Base-by-base conservation (phyloP, 768 basidiomycete species). In the Omphalotus guepiniiformis region DNA sequence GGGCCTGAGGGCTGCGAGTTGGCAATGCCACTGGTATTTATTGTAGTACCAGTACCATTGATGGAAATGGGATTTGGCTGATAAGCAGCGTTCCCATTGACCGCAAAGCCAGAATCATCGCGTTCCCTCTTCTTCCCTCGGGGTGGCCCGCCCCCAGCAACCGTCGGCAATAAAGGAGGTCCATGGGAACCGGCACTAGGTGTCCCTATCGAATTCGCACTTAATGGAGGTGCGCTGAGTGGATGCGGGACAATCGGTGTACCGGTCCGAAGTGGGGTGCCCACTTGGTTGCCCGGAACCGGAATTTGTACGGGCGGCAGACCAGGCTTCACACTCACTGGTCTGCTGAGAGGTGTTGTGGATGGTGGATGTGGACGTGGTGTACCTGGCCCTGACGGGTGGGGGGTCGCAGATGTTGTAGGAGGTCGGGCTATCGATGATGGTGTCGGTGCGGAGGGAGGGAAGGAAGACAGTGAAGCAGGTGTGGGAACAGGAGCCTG, bases 341-440 rank as follows among this genome's bases (percentile, higher is more conserved):
- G 54, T 16, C 52, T 27, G 22, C 19, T 19, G 21, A 59, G 43
- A 45, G 58, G 39, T 42, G 55, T 48, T 13, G 53, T 28, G 21
- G 54, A 18, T 36, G 52, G 22, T 28, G 39, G 12, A 54, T 49
- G 47, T 15, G 70, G 70, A 49, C 70, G 61, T 29, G 71, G 72
- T 40, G 59, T 58, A 49, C 56, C 58, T 18, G 55, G 49, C 37
- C 50, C 48, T 9, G 48, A 30, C 39, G 59, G 51, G 40, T 53
- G 58, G 39, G 38, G 72, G 25, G 55, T 61, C 25, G 55, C 50
- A 11, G 50, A 56, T 39, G 45, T 2, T 23, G 62, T 57, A 46
- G 64, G 58, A 22, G 70, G 63, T 42, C 63, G 63, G 19, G 67
- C 54, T 40, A 61, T 60, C 32, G 67, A 62, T 48, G 48, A 45